phyloP scores from a whole-genome alignment of 306 rosid genomes.

The Sicyos edulis region DNA sequence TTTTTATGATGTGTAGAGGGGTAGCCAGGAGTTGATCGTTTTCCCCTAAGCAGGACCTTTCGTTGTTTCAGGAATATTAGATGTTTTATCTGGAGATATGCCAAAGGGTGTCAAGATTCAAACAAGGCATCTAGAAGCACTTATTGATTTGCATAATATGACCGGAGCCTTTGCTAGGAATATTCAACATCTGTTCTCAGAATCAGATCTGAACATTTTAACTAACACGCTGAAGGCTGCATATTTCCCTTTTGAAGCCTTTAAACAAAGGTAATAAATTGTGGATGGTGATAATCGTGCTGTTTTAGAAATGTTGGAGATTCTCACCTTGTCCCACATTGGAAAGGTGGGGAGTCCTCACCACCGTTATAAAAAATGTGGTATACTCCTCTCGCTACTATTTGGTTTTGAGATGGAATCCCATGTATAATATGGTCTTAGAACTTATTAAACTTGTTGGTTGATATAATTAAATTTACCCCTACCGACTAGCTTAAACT shows the following conservation, averaged over 20 bases:
- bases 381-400: too few relatives aligned
- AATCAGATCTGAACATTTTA: constrained; percentile 58
- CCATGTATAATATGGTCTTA: too few relatives aligned
- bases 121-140: constrained; percentile 79
- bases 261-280: constrained; percentile 69
- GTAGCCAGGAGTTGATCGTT: neutral
- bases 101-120: constrained; percentile 93
- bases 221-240: constrained; percentile 77
- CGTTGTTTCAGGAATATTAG: constrained; percentile 57
- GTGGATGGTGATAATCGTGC: neutral
- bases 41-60: neutral
- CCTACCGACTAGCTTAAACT: too few relatives aligned
- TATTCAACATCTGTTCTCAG: constrained; percentile 87
- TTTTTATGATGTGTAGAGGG: neutral
- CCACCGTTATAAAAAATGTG: too few relatives aligned
- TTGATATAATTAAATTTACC: too few relatives aligned
- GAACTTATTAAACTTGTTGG: too few relatives aligned
- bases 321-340: too few relatives aligned
- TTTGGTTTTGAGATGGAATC: too few relatives aligned
- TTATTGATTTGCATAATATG: constrained; percentile 85
- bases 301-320: neutral
- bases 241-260: constrained; percentile 80
- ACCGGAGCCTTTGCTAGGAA: constrained; percentile 94
- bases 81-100: constrained; percentile 88
- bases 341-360: too few relatives aligned